Base-by-base conservation (phyloP, 768 basidiomycete genomes). In the Postia placenta region DNA sequence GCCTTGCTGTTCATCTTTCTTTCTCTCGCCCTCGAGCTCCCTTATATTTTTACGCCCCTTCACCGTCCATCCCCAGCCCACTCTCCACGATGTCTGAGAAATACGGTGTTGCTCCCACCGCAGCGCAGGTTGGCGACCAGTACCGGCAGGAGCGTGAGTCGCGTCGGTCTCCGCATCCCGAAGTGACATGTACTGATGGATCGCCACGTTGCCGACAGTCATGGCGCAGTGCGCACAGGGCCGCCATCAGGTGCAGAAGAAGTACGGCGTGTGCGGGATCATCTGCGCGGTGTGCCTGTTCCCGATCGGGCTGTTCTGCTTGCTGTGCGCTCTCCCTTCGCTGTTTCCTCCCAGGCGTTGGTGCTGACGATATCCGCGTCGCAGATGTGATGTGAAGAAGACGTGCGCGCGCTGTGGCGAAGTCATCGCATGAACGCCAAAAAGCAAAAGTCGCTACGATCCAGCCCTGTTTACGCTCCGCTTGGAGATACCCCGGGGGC, bases 261-360 rank as follows among this genome's bases (percentile, higher is more conserved):
- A 58, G 36, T 62, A 64, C 48, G 65, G 65, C 24, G 43, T 60
- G 6, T 61, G 59, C 28, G 65, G 65, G 4, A 67, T 67, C 54
- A 63, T 67, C 53, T 61, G 56, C 23, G 63, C 64, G 2, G 54
- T 67, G 17, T 47, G 64, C 11, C 48, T 63, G 11, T 67, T 67
- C 51, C 65, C 65, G 1, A 54, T 61, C 44, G 55, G 55, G 42
- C 52, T 56, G 11, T 47, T 56, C 42, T 56, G 55, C 43, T 48
- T 56, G 33, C 52, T 52, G 55, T 56, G 36, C 43, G 54, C 49
- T 26, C 26, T 39, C n/a, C 1, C 12, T 1, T 19, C 2, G 11
- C 15, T 4, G 26, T 2, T 14, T 11, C 2, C 24, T 26, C 1
- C 17, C 25, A 14, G 4, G 22, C 37, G 4, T 27, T 17, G 27